Conservation (phyloP, 805 yeast genomes). For the Cyberlindnera lachancei region DNA sequence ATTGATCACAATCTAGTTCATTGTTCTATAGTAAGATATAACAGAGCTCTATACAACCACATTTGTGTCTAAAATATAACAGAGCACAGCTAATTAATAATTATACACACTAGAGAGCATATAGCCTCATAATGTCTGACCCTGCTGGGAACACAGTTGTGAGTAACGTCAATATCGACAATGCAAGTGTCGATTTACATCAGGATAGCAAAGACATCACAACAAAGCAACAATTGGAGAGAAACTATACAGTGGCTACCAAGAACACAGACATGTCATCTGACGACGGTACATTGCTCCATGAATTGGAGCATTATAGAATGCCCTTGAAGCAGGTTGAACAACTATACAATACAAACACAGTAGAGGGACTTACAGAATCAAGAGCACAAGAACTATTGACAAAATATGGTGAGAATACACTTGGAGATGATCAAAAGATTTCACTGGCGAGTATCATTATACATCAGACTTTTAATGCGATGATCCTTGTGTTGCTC, state of each 20-base stretch:
- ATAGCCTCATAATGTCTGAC: too few species aligned
- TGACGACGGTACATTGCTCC: slow-evolving; percentile 7
- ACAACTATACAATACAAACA: slow-evolving; percentile 32
- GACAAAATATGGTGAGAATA: slow-evolving; percentile 45
- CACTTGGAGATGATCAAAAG: slow-evolving; percentile 50
- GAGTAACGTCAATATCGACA: too few species aligned
- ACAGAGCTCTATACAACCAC: too few species aligned
- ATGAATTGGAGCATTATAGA: slow-evolving; percentile 19
- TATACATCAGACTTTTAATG: slow-evolving; percentile 64
- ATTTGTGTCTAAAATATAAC: too few species aligned
- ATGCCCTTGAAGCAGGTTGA: slow-evolving; percentile 30
- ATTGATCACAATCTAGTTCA: too few species aligned
- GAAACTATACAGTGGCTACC: slow-evolving; percentile 6
- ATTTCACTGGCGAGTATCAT: slow-evolving; percentile 49
- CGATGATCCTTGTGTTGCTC: slow-evolving; percentile 68
- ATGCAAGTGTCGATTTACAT: too few species aligned
- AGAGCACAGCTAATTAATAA: too few species aligned
- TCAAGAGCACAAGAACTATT: slow-evolving; percentile 25
- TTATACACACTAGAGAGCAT: too few species aligned
- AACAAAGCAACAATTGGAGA: too few species aligned
- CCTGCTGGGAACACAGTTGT: too few species aligned
- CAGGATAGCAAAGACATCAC: too few species aligned
- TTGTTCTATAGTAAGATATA: too few species aligned
- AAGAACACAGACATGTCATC: slow-evolving; percentile 3
- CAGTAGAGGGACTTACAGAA: slow-evolving; percentile 39